Base-by-base conservation (phyloP, 352 stramenopile genomes). In the Pythium monospermum region DNA sequence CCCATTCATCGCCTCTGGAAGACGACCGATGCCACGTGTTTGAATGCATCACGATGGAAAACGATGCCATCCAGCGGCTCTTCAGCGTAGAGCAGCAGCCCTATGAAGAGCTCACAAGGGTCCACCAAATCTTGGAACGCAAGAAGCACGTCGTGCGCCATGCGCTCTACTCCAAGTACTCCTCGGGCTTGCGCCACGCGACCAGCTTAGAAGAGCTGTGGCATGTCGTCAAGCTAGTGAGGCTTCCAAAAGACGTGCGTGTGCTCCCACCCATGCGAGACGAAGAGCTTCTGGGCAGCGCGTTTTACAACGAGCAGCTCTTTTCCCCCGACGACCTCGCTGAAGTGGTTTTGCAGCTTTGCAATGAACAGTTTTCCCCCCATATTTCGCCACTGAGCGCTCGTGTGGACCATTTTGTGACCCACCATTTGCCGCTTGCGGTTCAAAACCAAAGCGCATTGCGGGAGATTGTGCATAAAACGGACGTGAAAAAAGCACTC, bases 291-390 rank as follows among this genome's bases (percentile, higher is more conserved):
- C 54, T 53, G 0, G 55, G 49, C 4, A 72, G 66, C 15, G 57
- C 57, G 12, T 73, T 72, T 31, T 49, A 43, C 39, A 26, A 57
- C 31, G 77, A 83, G 28, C 76, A 87, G 38, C 42, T 80, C 23
- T 87, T 88, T 40, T 80, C 74, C 7, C 53, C 70, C 1, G 72
- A 82, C 16, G 76, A 91, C 38, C 50, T 91, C 4, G 69, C 67
- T 0, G 79, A 91, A 38, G 57, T 83, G 25, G 31, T 91, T 30
- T 56, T 88, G 19, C 73, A 84, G 49, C 66, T 91, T 21, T 87
- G 76, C 57, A 88, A 88, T 43, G 79, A 91, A 21, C 79, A 91
- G 63, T 91, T 91, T 26, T 50, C 69, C n/a, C 70, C 72, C 0
- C 63, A 83, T 2, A 57, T 88, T 39, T 22, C 58, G 10, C 64